Conservation (phyloP, 192 early-diverging fungal species). For the Coemansia sp. region DNA sequence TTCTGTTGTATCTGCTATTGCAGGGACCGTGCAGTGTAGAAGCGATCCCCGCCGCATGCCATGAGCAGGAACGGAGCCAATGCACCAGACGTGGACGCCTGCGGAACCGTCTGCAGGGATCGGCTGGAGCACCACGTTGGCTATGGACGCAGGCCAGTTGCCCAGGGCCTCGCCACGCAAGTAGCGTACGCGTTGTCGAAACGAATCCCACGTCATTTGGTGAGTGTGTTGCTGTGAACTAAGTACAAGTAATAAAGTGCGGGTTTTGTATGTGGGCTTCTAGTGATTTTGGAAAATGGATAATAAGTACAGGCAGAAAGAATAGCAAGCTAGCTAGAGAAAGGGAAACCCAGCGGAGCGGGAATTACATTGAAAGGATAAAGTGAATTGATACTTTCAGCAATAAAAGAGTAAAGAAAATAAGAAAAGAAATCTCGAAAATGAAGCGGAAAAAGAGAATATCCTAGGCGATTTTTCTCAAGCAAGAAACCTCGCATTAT, state of each 20-base stretch:
- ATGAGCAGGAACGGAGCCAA: conserved; percentile 6
- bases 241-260: conserved; percentile 3
- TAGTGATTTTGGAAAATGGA: no score
- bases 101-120: background rate
- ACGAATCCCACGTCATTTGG: conserved; percentile 23
- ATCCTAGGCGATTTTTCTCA: no score
- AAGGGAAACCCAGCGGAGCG: no score
- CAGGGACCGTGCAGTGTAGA: conserved; percentile 9
- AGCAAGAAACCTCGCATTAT: no score
- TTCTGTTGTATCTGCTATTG: background rate
- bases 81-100: conserved; percentile 20
- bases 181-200: conserved; percentile 23
- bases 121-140: conserved; percentile 6
- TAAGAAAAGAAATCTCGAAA: no score
- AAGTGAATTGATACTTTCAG: no score
- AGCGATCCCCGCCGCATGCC: conserved; percentile 12
- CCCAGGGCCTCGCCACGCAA: conserved; percentile 19
- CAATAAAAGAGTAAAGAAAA: no score
- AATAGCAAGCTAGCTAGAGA: no score
- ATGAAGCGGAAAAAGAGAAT: no score
- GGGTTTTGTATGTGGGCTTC: no score
- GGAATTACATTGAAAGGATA: no score
- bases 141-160: conserved; percentile 13
- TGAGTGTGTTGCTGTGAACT: background rate
- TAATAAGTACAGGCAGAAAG: no score